A percentile compares a stretch with the other conserved stretches of the same genome.
Conservation (phyloP, 106 monocot genomes). For the Vanilla planifolia region DNA sequence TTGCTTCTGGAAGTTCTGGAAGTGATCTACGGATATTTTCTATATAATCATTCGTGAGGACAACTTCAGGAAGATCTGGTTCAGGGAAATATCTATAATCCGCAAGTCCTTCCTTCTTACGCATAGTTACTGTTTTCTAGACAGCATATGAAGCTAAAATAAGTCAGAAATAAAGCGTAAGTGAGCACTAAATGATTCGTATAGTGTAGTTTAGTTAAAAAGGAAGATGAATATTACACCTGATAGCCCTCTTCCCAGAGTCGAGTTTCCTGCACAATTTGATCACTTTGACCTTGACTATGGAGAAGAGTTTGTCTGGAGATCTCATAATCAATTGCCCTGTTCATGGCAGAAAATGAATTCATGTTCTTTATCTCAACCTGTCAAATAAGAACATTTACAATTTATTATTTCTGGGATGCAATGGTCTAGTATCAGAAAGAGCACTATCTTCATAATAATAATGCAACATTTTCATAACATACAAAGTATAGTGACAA, state of each 20-base stretch:
- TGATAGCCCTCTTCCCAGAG: slow-evolving; percentile 89
- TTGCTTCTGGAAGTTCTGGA: slow-evolving; percentile 88
- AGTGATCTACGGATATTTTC: slow-evolving; percentile 49
- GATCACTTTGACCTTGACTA: slow-evolving; percentile 68
- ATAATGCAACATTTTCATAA: no score
- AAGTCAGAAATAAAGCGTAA: background rate
- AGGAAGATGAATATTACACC: slow-evolving; percentile 21
- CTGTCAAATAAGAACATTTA: slow-evolving; percentile 32
- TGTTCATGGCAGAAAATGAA: slow-evolving; percentile 94
- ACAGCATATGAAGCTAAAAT: background rate
- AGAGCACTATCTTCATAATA: no score
- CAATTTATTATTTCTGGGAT: background rate
- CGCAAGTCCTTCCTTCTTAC: slow-evolving; percentile 96
- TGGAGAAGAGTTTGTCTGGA: slow-evolving; percentile 74
- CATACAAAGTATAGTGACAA: no score
- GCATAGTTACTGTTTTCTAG: slow-evolving; percentile 90
- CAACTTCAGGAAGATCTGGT: slow-evolving; percentile 92
- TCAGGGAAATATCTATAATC: slow-evolving; percentile 99
- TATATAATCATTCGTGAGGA: slow-evolving; percentile 56
- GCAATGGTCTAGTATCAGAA: no score
- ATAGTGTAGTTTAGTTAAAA: background rate
- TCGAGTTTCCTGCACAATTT: slow-evolving; percentile 97
- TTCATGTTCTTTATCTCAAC: slow-evolving; percentile 99
- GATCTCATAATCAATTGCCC: slow-evolving; percentile 94
- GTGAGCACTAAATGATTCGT: no score